A percentile compares a stretch with the other conserved stretches of the same genome.
phyloP scores from a whole-genome alignment of 2,329 filamentous ascomycete genomes.

The Xylariaceae sp. region DNA sequence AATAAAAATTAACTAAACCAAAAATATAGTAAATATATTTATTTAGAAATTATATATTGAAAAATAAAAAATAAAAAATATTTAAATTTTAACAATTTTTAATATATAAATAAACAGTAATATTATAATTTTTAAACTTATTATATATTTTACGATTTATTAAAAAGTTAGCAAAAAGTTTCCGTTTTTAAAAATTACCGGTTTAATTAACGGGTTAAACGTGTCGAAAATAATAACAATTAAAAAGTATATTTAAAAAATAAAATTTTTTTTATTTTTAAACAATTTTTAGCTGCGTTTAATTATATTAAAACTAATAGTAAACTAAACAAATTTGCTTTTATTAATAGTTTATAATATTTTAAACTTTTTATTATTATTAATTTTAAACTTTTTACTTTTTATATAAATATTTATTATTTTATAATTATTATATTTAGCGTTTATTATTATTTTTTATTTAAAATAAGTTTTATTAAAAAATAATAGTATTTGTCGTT shows the following conservation, averaged over 20 bases:
- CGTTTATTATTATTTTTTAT: neutral
- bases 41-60: neutral
- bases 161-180: neutral
- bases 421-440: neutral
- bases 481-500: too few species aligned
- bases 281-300: neutral
- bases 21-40: neutral
- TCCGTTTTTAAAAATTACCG: neutral
- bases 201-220: neutral
- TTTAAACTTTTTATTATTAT: neutral
- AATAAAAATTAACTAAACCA: neutral
- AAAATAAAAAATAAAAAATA: neutral
- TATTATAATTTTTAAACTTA: neutral
- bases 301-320: neutral
- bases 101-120: neutral
- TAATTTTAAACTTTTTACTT: too few species aligned
- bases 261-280: neutral
- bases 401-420: neutral
- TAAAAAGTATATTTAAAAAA: neutral
- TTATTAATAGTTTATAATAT: neutral
- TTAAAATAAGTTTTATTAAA: neutral
- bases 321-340: neutral
- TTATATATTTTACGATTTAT: neutral
- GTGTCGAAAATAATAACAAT: neutral
- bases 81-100: neutral